A percentile compares a stretch with the other conserved stretches of the same genome.
These are phyloP conservation scores for Dothideomycetes sp. DNA, from an alignment of 2,329 filamentous ascomycete species.

Conservation along the genomic window DNA sequence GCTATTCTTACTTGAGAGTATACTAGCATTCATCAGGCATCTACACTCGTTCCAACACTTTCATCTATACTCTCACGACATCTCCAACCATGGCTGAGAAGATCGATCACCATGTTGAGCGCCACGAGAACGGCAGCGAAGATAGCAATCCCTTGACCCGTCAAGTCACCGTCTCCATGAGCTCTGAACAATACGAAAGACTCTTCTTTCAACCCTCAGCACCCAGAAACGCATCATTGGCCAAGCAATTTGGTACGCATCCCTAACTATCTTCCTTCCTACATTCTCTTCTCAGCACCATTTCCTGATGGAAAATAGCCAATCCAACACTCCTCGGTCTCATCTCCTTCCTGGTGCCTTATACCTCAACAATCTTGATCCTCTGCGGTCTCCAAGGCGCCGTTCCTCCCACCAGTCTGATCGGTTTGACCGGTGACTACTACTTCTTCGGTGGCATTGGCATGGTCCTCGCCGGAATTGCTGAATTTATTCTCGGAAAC, in stretches of 20 bases:
- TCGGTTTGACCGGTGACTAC: constrained; percentile 21
- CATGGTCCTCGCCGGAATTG: constrained; percentile 21
- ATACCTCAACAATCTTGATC: constrained; percentile 21
- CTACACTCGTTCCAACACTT: no score
- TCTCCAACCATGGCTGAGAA: constrained; percentile 5
- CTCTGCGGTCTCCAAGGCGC: constrained; percentile 20
- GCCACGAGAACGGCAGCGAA: constrained; percentile 1
- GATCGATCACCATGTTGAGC: constrained; percentile 6
- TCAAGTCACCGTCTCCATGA: constrained; percentile 21
- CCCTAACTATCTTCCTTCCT: no score
- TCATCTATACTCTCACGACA: no score
- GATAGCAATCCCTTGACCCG: constrained; percentile 16
- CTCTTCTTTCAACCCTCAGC: constrained; percentile 22
- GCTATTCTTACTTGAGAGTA: no score
- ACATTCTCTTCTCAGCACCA: not conserved
- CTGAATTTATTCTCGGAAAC: constrained; percentile 24
- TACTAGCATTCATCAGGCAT: no score
- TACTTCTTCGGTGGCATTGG: constrained; percentile 22
- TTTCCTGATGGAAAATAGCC: constrained; percentile 1
- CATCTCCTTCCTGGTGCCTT: constrained; percentile 22
- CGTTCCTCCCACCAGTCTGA: constrained; percentile 16
- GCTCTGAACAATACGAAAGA: constrained; percentile 21
- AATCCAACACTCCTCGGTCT: constrained; percentile 24
- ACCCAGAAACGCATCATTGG: constrained; percentile 18
- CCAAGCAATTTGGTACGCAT: constrained; percentile 22